These are phyloP conservation scores for Chlorella sp. DNA, from an alignment of 139 green algal species.

Conservation along the genomic window DNA sequence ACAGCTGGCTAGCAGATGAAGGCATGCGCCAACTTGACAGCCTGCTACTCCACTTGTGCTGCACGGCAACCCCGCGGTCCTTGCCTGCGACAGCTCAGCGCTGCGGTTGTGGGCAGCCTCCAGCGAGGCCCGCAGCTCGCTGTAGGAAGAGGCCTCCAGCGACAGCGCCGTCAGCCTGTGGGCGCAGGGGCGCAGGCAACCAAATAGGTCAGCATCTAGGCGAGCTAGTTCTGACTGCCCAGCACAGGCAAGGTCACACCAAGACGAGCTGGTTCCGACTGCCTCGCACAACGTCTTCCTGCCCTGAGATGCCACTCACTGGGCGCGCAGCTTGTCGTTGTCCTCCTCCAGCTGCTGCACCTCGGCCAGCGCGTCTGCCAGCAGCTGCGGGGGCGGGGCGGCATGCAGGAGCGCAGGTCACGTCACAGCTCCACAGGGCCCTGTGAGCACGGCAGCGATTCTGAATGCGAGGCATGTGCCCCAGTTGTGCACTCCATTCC, in stretches of 20 bases:
- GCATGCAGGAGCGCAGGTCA: not conserved
- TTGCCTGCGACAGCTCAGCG: not conserved
- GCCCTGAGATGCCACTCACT: not conserved
- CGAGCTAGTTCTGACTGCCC: no score
- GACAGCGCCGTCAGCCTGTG: not conserved
- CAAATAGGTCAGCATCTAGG: no score
- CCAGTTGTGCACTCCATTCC: no score
- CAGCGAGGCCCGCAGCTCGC: not conserved
- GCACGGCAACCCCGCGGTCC: not conserved
- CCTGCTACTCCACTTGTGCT: not conserved
- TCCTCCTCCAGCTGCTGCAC: slow-evolving; percentile 20
- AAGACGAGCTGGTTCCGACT: no score
- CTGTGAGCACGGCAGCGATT: no score
- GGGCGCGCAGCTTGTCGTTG: not conserved
- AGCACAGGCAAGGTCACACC: no score
- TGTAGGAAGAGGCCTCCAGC: not conserved
- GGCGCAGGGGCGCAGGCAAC: not conserved
- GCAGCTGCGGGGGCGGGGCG: not conserved
- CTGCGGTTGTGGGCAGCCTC: slow-evolving; percentile 2
- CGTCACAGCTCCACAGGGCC: not conserved
- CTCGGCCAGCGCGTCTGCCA: not conserved
- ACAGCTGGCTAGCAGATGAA: not conserved
- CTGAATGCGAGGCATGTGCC: no score
- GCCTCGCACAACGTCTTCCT: no score
- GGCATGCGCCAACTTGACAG: not conserved